These are phyloP conservation scores for Gnomoniopsis smithogilvyi DNA, from an alignment of 2,329 filamentous ascomycete genomes.

Conservation along the genomic window DNA sequence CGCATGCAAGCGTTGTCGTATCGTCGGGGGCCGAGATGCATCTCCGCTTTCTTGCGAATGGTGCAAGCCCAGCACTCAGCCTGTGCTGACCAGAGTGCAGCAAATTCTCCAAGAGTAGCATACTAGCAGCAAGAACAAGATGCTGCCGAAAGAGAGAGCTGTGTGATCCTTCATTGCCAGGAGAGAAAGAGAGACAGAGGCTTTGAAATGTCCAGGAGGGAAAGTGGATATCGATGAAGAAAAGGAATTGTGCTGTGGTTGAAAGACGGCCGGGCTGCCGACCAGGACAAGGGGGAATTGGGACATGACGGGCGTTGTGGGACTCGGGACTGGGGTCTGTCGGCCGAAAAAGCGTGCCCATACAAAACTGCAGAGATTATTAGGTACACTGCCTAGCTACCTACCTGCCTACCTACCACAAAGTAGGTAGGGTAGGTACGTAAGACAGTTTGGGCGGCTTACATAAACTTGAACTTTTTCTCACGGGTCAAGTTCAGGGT, in stretches of 20 bases:
- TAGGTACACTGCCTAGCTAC: too few species aligned
- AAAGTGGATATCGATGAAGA: slow-evolving; percentile 3
- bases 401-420: too few species aligned
- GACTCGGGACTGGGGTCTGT: not conserved
- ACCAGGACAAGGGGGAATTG: slow-evolving; percentile 1
- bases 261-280: not conserved
- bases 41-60: not conserved
- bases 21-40: not conserved
- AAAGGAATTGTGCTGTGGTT: slow-evolving; percentile 2
- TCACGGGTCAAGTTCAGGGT: not conserved
- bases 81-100: not conserved
- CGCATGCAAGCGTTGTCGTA: not conserved
- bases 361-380: too few species aligned
- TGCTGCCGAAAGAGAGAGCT: not conserved
- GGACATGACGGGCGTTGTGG: slow-evolving; percentile 4
- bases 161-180: too few species aligned
- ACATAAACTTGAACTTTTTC: not conserved
- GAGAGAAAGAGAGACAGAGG: not conserved
- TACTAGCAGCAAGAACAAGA: not conserved
- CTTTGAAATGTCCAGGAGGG: not conserved
- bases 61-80: not conserved
- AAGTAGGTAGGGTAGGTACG: not conserved
- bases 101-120: not conserved
- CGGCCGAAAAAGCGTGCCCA: not conserved
- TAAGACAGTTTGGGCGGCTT: not conserved